Base-by-base conservation (phyloP, 352 stramenopile species). In the Thraustochytrium sp. region DNA sequence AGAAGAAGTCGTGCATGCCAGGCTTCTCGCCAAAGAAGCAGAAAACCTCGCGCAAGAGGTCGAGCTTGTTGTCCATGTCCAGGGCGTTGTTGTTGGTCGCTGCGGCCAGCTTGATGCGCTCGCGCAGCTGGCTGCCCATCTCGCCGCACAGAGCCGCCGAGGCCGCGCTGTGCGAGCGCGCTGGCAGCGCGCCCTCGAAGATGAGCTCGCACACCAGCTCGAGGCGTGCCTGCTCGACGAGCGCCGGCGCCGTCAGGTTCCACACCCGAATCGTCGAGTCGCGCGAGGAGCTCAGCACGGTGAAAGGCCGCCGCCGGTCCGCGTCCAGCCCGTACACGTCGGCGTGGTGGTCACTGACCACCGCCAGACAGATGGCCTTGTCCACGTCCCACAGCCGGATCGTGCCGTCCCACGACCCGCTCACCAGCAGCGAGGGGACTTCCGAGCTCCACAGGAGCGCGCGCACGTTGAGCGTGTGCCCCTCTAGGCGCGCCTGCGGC, bases 251-350 rank as follows among this genome's bases (percentile, higher is more conserved):
- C 29, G 29, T 23, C 13, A 87, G 59, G 13, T 80, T 49, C 85
- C 85, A 87, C 11, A 86, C 75, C 0, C 85, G 82, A 5, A 87
- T n/a, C 0, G 85, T 85, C 5, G 85, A 84, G 48, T 87, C 85
- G 2, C 85, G 68, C 44, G 82, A 86, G 31, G 77, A 84, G 21
- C 82, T 86, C 34, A 87, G 42, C 40, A 86, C 84, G 3, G 56
- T 65, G 29, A 73, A 85, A 18, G 82, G 85, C 23, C 72, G 49
- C 21, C 56, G 11, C 8, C 55, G 64, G 42, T 87, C 82, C 2
- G 38, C 49, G n/a, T 83, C 80, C 13, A 87, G 56, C 38, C 83
- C 82, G 62, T 87, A 87, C 21, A 87, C 85, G 51, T 87, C 85
- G 3, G 85, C 85, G 26, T 86, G 61, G 36, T 87, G 85, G 38